A percentile compares a stretch with the other conserved stretches of the same genome.
These are phyloP conservation scores for Claviceps capensis DNA, from an alignment of 2,329 filamentous ascomycete genomes.

Conservation along the genomic window DNA sequence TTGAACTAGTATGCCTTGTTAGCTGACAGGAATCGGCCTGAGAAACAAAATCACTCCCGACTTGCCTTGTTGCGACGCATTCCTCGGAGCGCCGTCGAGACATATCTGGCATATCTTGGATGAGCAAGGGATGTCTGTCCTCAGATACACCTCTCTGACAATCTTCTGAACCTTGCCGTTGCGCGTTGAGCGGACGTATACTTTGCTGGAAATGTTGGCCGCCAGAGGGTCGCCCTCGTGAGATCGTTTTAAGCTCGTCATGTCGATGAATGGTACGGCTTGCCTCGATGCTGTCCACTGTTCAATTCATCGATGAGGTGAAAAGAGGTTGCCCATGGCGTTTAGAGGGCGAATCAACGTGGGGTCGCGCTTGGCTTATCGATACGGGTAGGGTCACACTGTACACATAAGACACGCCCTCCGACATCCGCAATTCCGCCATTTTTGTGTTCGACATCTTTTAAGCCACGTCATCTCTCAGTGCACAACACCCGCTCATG, in stretches of 20 bases:
- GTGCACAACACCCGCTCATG: too few species aligned
- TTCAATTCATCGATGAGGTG: slow-evolving; percentile 2
- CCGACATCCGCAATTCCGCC: too few species aligned
- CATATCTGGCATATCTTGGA: slow-evolving; percentile 76
- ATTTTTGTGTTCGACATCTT: too few species aligned
- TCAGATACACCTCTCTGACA: slow-evolving; percentile 87
- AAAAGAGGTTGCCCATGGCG: slow-evolving; percentile 9
- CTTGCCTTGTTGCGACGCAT: slow-evolving; percentile 65
- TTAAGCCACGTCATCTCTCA: too few species aligned
- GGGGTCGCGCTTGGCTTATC: slow-evolving; percentile 17
- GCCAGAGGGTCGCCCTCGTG: slow-evolving; percentile 38
- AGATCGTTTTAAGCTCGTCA: slow-evolving; percentile 53
- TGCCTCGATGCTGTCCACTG: slow-evolving; percentile 3
- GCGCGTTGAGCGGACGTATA: slow-evolving; percentile 87
- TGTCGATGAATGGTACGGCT: slow-evolving; percentile 17
- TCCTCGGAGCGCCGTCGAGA: slow-evolving; percentile 57
- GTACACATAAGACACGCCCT: too few species aligned
- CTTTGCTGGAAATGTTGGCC: slow-evolving; percentile 81
- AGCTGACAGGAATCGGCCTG: background rate
- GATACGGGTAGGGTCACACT: slow-evolving; percentile 11
- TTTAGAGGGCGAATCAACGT: slow-evolving; percentile 11
- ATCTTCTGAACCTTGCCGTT: slow-evolving; percentile 98
- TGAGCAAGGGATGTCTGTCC: slow-evolving; percentile 94
- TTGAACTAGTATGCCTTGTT: slow-evolving; percentile 35
- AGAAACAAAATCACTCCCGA: background rate